Conservation (phyloP, 2,329 filamentous ascomycete genomes). For the Zopfia rhizophila region DNA sequence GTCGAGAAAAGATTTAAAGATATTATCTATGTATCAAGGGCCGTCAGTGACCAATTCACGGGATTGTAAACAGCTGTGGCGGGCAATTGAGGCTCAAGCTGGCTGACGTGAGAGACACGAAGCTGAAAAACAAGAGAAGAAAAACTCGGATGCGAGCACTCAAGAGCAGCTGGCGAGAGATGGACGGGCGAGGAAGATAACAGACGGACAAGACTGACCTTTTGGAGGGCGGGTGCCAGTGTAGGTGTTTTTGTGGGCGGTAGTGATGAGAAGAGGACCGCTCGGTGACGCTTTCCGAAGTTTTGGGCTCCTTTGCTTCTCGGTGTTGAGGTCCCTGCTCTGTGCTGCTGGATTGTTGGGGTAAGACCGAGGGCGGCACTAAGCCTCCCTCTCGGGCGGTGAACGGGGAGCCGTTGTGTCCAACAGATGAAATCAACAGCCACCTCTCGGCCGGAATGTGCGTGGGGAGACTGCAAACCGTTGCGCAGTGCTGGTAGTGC, state of each 20-base stretch:
- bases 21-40: constrained; percentile 2
- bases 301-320: constrained; percentile 34
- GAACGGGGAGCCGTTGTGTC: constrained; percentile 45
- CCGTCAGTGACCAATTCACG: constrained; percentile 15
- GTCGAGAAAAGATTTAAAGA: constrained; percentile 2
- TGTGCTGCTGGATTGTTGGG: constrained; percentile 37
- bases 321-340: constrained; percentile 48
- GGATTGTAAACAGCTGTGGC: constrained; percentile 14
- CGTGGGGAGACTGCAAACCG: too few relatives aligned
- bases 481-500: too few relatives aligned
- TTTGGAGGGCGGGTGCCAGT: constrained; percentile 33
- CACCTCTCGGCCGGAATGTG: too few relatives aligned
- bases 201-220: constrained; percentile 34
- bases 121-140: constrained; percentile 20
- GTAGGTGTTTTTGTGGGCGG: constrained; percentile 32
- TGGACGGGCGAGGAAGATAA: constrained; percentile 13
- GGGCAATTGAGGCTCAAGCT: constrained; percentile 9
- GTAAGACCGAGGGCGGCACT: constrained; percentile 36
- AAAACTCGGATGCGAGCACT: constrained; percentile 19
- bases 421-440: too few relatives aligned
- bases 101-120: constrained; percentile 39
- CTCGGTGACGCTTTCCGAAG: constrained; percentile 39
- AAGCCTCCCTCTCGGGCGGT: constrained; percentile 40
- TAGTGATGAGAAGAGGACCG: constrained; percentile 23
- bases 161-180: constrained; percentile 18